Evolutionary conservation across 352 stramenopile species (phyloP), one percentile per base, ranked within the genome.

Genomic region (Globisporangium parvum): DNA sequence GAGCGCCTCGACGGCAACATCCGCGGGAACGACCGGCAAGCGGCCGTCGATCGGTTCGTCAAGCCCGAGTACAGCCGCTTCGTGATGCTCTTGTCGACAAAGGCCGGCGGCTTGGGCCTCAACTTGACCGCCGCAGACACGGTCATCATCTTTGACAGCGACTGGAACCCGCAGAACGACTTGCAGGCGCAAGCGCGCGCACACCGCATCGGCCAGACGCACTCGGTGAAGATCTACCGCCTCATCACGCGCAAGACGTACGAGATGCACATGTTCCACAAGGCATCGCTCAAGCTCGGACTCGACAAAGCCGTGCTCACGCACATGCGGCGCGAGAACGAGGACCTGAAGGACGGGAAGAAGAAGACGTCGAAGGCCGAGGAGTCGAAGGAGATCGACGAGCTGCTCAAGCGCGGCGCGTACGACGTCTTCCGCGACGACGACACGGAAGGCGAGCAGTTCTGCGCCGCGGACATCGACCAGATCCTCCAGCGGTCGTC

Each of bases 131-230:
- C 89, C 46, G 95, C 95, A 20, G 95, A 98, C 69, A 98, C 95
- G 3, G 96, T 97, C 37, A 98, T 99, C 65, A 98, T 99, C 67
- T 98, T 98, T 70, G 96, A 99, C 69, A 98, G 87, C 53, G 96
- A 99, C 69, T 99, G 95, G 95, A 99, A 99, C 61, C 96, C 96
- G 60, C 95, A 98, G 64, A 97, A 97, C 67, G 96, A 99, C 73
- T 71, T 95, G n/a, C 96, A 99, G 69, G 95, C 95, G 0, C 85
- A 96, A 63, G 88, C 88, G 23, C 82, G 90, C 37, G 87, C 87
- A 0, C 90, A 97, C 70, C 90, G 90, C 56, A 96, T 97, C 54
- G 90, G 90, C 0, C 90, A 97, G 69, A 96, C 85, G 20, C 79
- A 96, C 53, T 91, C 83, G 0, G 87, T 96, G 24, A 91, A 92